Evolutionary conservation across 2,329 filamentous ascomycete genomes (phyloP).

Genomic region (Escovopsis sp.): DNA sequence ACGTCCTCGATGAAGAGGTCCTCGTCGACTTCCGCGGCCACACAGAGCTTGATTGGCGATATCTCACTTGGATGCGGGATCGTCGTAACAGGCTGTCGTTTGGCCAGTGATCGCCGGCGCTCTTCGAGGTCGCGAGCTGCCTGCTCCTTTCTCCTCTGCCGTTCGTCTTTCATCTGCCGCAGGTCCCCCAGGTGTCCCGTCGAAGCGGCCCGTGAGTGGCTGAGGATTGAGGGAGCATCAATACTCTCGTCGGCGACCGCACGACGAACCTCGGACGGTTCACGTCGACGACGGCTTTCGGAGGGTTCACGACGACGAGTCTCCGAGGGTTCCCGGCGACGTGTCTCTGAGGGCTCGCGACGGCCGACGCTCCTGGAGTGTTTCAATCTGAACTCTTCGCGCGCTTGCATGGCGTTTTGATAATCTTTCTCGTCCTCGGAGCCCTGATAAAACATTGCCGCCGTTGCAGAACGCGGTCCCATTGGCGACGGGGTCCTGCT

Average conservation of each 20-base stretch:
- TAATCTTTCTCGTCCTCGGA: conserved; percentile 55
- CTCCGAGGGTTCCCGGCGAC: too few species aligned
- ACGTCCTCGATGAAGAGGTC: conserved; percentile 27
- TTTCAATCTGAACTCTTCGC: conserved; percentile 41
- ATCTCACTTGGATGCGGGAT: conserved; percentile 61
- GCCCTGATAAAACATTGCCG: conserved; percentile 16
- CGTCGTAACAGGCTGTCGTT: conserved; percentile 61
- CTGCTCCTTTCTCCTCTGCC: conserved; percentile 53
- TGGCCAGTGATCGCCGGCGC: conserved; percentile 67
- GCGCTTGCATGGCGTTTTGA: conserved; percentile 34
- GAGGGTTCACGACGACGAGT: conserved; percentile 3
- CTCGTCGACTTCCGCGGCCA: conserved; percentile 29
- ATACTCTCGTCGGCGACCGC: too few species aligned
- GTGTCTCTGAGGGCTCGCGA: conserved; percentile 19
- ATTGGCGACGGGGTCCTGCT: conserved; percentile 55
- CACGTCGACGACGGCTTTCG: conserved; percentile 11
- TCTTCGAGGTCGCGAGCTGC: conserved; percentile 81
- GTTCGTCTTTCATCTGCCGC: conserved; percentile 41
- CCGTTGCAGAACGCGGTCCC: conserved; percentile 51
- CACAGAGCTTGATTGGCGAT: conserved; percentile 11
- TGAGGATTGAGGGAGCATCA: too few species aligned
- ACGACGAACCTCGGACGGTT: conserved; percentile 9
- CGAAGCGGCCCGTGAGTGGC: conserved; percentile 20
- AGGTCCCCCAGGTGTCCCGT: conserved; percentile 39
- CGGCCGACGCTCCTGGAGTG: conserved; percentile 38